Evolutionary conservation across 306 rosid genomes (phyloP), one percentile per base, ranked within the genome.

Genomic region (Oemleria cerasiformis): DNA sequence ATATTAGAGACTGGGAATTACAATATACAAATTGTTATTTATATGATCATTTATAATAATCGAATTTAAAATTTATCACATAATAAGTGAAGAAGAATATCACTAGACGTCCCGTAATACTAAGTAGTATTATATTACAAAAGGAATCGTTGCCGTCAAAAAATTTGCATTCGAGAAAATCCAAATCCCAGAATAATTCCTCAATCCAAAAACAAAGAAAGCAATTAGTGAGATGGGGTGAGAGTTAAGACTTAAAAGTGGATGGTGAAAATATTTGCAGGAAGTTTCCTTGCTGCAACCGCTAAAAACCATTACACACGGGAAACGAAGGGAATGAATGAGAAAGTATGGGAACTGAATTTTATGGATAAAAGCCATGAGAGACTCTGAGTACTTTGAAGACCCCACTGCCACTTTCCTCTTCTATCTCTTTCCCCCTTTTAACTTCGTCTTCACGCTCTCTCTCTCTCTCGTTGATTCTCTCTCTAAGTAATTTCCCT

Each of bases 401-500:
- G 36, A 42, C 30, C 74, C 74, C 74, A 42, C 65, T 23, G 65
- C 65, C 76, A 41, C 66, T 74, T 71, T 68, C 75, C 56, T 70
- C 67, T 42, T 38, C 57, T 19, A 19, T 53, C 16, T 15, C 56
- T 21, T 15, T 60, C 65, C 21, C 42, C 30, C 2, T 25, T 25
- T 15, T 66, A 41, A 49, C 78, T 73, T 78, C 47, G 8, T 39
- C 75, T 20, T 61, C 45, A 78, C 74, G 39, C 73, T 2, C 73
- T 9, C 14, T 73, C 76, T 73, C 34, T 65, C 40, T 30, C 71
- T 25, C 53, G 1, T 6, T 49, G 6, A 0, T 42, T 58, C 72
- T 25, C 48, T 68, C 68, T 49, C 23, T 1, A 66, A 50, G 36
- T n/a, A 50, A 62, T 67, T 72, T 73, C 84, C 77, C 84, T 77